phyloP scores from a whole-genome alignment of 2,329 filamentous ascomycete species.

The Pseudogymnoascus sp. region DNA sequence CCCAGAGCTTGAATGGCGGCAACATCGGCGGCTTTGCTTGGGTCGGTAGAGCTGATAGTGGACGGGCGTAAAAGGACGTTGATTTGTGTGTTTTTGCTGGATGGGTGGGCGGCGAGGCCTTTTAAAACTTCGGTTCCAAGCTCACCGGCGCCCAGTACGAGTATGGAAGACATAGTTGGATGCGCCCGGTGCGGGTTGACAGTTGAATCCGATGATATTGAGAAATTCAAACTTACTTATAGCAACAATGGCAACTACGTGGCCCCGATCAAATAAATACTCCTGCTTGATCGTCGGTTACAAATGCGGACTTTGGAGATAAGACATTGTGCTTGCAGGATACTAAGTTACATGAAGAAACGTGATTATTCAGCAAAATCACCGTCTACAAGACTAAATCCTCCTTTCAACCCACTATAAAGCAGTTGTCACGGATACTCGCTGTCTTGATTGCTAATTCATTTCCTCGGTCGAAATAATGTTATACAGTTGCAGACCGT shows the following conservation, averaged over 20 bases:
- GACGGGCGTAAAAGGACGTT: conserved; percentile 48
- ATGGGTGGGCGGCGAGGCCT: conserved; percentile 40
- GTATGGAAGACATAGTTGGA: conserved; percentile 30
- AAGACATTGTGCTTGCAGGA: neutral
- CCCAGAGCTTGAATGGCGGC: conserved; percentile 22
- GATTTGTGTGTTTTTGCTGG: conserved; percentile 30
- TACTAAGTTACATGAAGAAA: neutral
- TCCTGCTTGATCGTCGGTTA: neutral
- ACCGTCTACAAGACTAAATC: neutral
- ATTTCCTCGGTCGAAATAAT: neutral
- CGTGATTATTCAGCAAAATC: neutral
- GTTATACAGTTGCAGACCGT: neutral
- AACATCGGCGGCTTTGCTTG: conserved; percentile 40
- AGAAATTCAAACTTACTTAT: conserved; percentile 1
- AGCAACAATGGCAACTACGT: neutral
- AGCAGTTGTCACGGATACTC: neutral
- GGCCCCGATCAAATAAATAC: neutral
- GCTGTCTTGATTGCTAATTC: neutral
- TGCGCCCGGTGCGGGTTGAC: neutral
- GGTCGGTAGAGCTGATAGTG: conserved; percentile 35
- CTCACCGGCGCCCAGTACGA: conserved; percentile 61
- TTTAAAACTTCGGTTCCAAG: conserved; percentile 51
- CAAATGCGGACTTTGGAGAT: conserved; percentile 2
- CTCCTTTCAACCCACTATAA: neutral
- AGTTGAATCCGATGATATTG: neutral